These are phyloP conservation scores for Gaultheria prostrata DNA, from an alignment of 148 eudicot species.

Conservation along the genomic window DNA sequence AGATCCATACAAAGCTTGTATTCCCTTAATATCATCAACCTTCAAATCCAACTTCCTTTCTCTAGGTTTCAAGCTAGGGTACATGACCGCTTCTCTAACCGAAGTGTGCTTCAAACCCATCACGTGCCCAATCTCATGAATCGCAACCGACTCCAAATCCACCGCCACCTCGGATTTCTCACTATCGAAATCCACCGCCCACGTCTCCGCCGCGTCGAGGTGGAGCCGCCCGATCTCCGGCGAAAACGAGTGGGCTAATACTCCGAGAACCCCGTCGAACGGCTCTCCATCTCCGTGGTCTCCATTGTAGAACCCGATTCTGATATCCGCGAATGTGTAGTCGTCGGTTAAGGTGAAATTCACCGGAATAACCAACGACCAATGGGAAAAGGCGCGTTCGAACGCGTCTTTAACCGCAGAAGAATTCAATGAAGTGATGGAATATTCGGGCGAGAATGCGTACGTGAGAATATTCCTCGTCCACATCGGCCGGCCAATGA, in stretches of 20 bases:
- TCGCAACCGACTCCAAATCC: slow-evolving; percentile 80
- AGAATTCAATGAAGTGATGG: slow-evolving; percentile 24
- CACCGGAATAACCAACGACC: slow-evolving; percentile 72
- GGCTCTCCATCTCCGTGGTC: slow-evolving; percentile 90
- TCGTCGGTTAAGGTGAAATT: slow-evolving; percentile 39
- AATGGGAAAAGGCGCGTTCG: slow-evolving; percentile 45
- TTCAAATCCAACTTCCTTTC: slow-evolving; percentile 46
- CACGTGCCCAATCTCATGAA: slow-evolving; percentile 82
- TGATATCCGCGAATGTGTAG: slow-evolving; percentile 52
- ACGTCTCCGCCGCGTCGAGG: slow-evolving; percentile 68
- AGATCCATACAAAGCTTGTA: slow-evolving; percentile 72
- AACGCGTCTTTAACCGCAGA: slow-evolving; percentile 36
- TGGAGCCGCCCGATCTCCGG: slow-evolving; percentile 82
- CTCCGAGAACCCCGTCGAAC: slow-evolving; percentile 82
- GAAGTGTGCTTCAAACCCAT: slow-evolving; percentile 66
- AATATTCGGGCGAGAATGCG: slow-evolving; percentile 42
- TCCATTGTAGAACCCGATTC: slow-evolving; percentile 61
- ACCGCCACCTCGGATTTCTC: slow-evolving; percentile 54
- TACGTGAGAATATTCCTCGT: slow-evolving; percentile 41
- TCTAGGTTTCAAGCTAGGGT: slow-evolving; percentile 77
- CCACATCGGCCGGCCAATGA: slow-evolving; percentile 66
- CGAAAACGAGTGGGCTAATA: slow-evolving; percentile 78
- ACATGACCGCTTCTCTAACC: slow-evolving; percentile 62
- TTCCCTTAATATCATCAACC: slow-evolving; percentile 66
- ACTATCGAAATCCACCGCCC: slow-evolving; percentile 65